Percentiles rank a stretch among this genome's conserved stretches.
Conservation (phyloP, 805 yeast species). For the Candida boidinii region DNA sequence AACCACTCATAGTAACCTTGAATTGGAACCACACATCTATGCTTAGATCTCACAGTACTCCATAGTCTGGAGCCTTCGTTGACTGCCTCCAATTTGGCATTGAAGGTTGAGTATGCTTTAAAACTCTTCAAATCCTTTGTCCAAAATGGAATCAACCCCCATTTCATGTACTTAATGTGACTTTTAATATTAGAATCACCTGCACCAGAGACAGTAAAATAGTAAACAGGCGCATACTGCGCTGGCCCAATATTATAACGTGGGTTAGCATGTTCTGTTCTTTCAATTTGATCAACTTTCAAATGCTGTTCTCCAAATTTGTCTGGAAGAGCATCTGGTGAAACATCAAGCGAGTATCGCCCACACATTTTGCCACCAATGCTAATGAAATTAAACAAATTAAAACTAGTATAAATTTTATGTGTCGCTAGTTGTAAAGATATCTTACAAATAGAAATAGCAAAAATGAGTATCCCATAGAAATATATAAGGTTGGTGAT, state of each 20-base stretch:
- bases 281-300: slow-evolving; percentile 16
- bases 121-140: slow-evolving; percentile 28
- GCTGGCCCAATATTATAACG: slow-evolving; percentile 63
- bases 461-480: background rate
- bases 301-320: slow-evolving; percentile 24
- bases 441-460: background rate
- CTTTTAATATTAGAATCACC: slow-evolving; percentile 13
- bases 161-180: slow-evolving; percentile 49
- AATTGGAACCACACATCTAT: slow-evolving; percentile 69
- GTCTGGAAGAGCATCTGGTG: slow-evolving; percentile 33
- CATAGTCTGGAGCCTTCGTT: slow-evolving; percentile 42
- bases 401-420: background rate
- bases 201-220: slow-evolving; percentile 7
- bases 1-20: slow-evolving; percentile 87
- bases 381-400: background rate
- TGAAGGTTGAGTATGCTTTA: slow-evolving; percentile 42
- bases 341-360: slow-evolving; percentile 23
- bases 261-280: slow-evolving; percentile 18
- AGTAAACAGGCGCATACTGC: slow-evolving; percentile 33
- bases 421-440: background rate
- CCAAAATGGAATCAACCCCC: slow-evolving; percentile 78
- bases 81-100: slow-evolving; percentile 65
- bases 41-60: slow-evolving; percentile 37
- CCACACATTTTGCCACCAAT: slow-evolving; percentile 22
- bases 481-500: background rate